phyloP scores from a whole-genome alignment of 1,139 yeast species.

The Cylindricascospora bacillispora region DNA sequence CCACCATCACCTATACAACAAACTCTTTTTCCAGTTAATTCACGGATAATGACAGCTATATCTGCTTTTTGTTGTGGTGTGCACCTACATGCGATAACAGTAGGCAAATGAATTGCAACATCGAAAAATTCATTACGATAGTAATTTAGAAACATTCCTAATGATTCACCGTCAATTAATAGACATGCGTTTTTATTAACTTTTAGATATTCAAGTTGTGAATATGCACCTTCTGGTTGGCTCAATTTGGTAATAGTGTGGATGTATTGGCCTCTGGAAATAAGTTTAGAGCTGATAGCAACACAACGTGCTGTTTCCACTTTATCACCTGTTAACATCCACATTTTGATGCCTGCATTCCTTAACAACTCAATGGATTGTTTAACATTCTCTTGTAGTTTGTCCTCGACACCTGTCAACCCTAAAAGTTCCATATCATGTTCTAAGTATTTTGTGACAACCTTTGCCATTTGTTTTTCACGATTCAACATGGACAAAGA shows the following conservation, averaged over 20 bases:
- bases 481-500: constrained; percentile 68
- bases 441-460: constrained; percentile 60
- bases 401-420: constrained; percentile 94
- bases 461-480: constrained; percentile 58
- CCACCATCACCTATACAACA: constrained; percentile 99
- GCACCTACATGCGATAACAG: constrained; percentile 95
- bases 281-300: constrained; percentile 83
- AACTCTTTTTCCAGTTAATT: constrained; percentile 73
- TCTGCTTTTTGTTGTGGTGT: constrained; percentile 99
- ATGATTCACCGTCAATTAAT: constrained; percentile 87
- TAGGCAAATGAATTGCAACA: constrained; percentile 66
- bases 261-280: constrained; percentile 86
- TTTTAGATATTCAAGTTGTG: constrained; percentile 57
- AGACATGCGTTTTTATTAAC: constrained; percentile 63
- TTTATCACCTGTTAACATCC: constrained; percentile 99
- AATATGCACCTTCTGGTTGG: constrained; percentile 53
- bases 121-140: constrained; percentile 62
- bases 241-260: constrained; percentile 65
- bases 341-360: constrained; percentile 92
- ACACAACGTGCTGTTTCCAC: constrained; percentile 98
- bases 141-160: constrained; percentile 53
- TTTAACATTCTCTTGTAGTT: constrained; percentile 81
- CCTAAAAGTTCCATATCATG: constrained; percentile 79
- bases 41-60: constrained; percentile 69
- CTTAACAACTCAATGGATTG: constrained; percentile 82